Base-by-base conservation (phyloP, 257 asterid genomes). In the Thymus mandschuricus region DNA sequence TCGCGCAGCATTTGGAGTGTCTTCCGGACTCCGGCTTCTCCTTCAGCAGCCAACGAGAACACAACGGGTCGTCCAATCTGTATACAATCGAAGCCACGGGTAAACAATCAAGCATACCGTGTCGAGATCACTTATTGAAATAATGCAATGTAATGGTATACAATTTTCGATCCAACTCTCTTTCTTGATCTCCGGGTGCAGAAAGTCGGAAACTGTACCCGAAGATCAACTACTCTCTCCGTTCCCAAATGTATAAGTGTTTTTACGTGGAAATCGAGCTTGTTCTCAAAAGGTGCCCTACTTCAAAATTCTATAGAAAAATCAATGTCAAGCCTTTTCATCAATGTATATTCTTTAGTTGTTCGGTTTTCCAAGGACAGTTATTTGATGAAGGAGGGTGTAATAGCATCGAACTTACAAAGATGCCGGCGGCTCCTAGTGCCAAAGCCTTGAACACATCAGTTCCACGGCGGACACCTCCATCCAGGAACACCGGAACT, bases 401-500 rank as follows among this genome's bases (percentile, higher is more conserved):
- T 0, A 0, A 44, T 44, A 10, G 9, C 9, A 6, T 10, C 59
- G 31, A 63, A 84, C 98, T 89, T 90, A 91, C 98, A 54, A 93
- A 93, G 74, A 93, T 84, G 83, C 98, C 98, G 52, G 96, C 43
- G 45, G 98, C 98, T 75, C 98, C 98, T 38, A 93, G 86, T 41
- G 98, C 98, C 86, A 93, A 75, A 27, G 97, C 98, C 85, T 93
- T 93, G 84, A 90, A 93, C 66, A 93, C 98, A 63, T 93, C 98
- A 15, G 97, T 93, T 48, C 98, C 98, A 67, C 97, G 95, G 3
- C 98, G 87, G 51, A 93, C 94, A 11, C 98, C 98, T 74, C 98
- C 98, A 76, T 93, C 98, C 87, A 93, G 72, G 89, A 93, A 93
- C 13, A 93, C 97, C 2, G 98, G 98, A 13, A 93, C 38, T 11